phyloP scores from a whole-genome alignment of 1,284 basidiomycete genomes.

The Stygiomarasmius scandens region DNA sequence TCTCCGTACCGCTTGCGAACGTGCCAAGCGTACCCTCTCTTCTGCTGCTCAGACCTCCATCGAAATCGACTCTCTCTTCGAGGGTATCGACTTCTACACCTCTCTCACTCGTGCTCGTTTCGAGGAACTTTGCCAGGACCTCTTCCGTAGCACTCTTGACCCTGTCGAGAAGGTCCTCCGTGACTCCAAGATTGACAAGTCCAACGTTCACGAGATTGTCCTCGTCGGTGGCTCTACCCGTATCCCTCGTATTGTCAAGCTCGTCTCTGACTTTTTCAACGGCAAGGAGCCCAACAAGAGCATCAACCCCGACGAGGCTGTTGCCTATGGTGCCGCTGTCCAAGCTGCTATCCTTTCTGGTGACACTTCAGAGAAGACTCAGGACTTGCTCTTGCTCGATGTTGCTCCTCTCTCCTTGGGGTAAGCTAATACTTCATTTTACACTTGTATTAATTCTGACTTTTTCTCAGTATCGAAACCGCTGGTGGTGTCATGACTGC shows the following conservation, averaged over 20 bases:
- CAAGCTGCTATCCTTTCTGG: slow-evolving; percentile 98
- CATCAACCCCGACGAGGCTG: slow-evolving; percentile 99
- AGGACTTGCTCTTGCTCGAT: slow-evolving; percentile 96
- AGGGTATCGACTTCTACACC: slow-evolving; percentile 99
- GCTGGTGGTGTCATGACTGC: slow-evolving; percentile 99
- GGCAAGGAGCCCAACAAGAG: slow-evolving; percentile 95
- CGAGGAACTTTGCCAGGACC: slow-evolving; percentile 96
- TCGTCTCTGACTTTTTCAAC: slow-evolving; percentile 97
- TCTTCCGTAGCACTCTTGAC: slow-evolving; percentile 96
- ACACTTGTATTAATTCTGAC: neutral
- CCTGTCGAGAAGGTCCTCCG: slow-evolving; percentile 99
- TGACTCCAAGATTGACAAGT: slow-evolving; percentile 98
- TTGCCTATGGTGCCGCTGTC: slow-evolving; percentile 98
- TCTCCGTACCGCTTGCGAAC: slow-evolving; percentile 97
- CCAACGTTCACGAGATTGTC: slow-evolving; percentile 94
- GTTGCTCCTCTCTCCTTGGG: slow-evolving; percentile 93
- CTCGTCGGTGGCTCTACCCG: slow-evolving; percentile 98
- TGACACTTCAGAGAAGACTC: slow-evolving; percentile 92
- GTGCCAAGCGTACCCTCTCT: slow-evolving; percentile 98
- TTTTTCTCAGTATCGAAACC: slow-evolving; percentile 80
- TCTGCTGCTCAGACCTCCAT: slow-evolving; percentile 97
- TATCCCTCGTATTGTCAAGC: slow-evolving; percentile 97
- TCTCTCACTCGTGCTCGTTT: slow-evolving; percentile 98
- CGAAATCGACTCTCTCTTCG: slow-evolving; percentile 97
- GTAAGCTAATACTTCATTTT: slow-evolving; percentile 25